Percentiles rank a stretch among this genome's conserved stretches.
Conservation (phyloP, 208 protist species). For the Wallacemonas rigidus region DNA sequence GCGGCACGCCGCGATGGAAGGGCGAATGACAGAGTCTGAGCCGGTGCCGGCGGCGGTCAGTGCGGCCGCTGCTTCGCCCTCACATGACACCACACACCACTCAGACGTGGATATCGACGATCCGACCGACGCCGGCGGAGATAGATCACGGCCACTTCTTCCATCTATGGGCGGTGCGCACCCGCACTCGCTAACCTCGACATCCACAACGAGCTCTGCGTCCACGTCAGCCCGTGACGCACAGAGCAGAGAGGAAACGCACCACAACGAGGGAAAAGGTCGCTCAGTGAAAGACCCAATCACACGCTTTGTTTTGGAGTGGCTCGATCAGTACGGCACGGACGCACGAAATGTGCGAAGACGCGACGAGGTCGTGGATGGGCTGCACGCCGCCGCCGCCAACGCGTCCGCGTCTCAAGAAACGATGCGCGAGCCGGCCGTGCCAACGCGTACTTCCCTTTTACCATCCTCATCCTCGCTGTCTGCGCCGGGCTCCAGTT, state of each 20-base stretch:
- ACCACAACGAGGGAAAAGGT: neutral
- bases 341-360: conserved; percentile 13
- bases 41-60: no score
- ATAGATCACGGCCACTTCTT: no score
- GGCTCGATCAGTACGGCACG: conserved; percentile 58
- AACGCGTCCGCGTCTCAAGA: conserved; percentile 1
- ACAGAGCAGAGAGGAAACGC: no score
- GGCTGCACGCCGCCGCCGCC: conserved; percentile 22
- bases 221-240: neutral
- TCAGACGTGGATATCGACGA: neutral
- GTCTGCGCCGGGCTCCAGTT: conserved; percentile 27
- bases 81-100: neutral
- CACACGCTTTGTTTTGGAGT: conserved; percentile 77
- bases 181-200: no score
- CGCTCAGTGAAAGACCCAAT: conserved; percentile 53
- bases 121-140: no score
- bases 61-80: no score
- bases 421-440: neutral
- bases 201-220: no score
- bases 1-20: neutral
- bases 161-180: no score
- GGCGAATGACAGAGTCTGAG: no score
- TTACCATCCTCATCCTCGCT: conserved; percentile 21
- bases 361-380: conserved; percentile 20
- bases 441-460: conserved; percentile 6